Evolutionary conservation across 441 rosid species (phyloP).

Genomic region (Populus hybrid): DNA sequence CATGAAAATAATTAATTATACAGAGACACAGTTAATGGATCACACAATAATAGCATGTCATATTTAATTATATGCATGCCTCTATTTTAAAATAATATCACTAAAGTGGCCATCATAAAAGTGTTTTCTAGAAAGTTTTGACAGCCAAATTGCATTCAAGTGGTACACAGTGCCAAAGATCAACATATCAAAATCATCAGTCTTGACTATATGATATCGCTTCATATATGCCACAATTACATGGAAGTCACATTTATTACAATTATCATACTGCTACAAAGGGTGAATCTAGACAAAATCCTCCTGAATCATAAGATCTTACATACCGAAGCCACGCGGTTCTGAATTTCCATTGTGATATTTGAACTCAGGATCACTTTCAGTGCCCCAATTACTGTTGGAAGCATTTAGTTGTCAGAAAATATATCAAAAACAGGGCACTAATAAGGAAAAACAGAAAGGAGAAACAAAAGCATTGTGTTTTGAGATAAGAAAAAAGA

Average conservation of each 20-base stretch:
- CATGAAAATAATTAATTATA: background rate
- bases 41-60: background rate
- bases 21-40: background rate
- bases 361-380: slow-evolving; percentile 79
- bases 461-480: background rate
- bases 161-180: background rate
- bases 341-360: slow-evolving; percentile 94
- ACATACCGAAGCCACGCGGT: slow-evolving; percentile 87
- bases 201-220: background rate
- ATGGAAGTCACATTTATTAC: background rate
- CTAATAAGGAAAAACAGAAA: background rate
- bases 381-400: slow-evolving; percentile 93
- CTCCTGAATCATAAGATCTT: background rate
- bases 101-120: background rate
- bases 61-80: background rate
- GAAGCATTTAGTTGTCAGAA: slow-evolving; percentile 22
- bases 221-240: background rate
- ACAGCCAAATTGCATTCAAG: background rate
- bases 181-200: background rate
- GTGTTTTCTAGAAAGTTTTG: background rate
- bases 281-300: background rate
- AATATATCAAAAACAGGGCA: background rate
- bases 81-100: background rate
- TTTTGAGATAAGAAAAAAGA: background rate
- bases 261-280: background rate